Base-by-base conservation (phyloP, 257 asterid species). In the Handroanthus guayacan region DNA sequence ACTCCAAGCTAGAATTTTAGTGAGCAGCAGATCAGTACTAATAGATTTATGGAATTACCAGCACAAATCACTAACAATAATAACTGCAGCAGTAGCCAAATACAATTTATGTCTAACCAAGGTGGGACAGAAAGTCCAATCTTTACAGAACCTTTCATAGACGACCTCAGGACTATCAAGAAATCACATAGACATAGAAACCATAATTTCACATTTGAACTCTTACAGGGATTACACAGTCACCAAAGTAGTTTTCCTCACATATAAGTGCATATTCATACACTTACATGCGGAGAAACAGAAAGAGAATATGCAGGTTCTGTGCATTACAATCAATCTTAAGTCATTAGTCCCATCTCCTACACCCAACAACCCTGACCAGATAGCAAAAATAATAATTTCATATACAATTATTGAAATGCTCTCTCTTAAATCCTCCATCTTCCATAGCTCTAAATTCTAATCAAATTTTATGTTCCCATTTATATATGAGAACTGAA, bases 1-100 rank as follows among this genome's bases (percentile, higher is more conserved):
- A 34, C 36, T 67, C 50, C 43, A 18, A 34, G 70, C 56, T 12
- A 36, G 70, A 38, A 60, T 71, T 69, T 57, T 44, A 54, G 17
- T 47, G 31, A 20, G 68, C 52, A 10, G 38, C 25, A 47, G 38
- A 57, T 36, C 20, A 39, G 63, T 54, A 69, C 58, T 50, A 17
- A 36, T 58, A 5, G 12, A 75, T 38, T 18, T 51, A n/a, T 45
- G 37, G 6, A 25, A 31, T 50, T 31, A 34, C 11, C 34, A 9
- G 16, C 55, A 48, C 44, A 6, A 37, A 70, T 63, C 51, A 64
- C 14, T 51, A 51, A 45, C 43, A 64, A 43, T n/a, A 77, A 36
- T n/a, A 37, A 75, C 39, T 36, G 62, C 36, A 36, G 69, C 62
- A 48, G 43, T 36, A 44, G 37, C 10, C 60, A 56, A 61, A 60